Conservation (phyloP, 73 alveolate genomes). For the Paramecium sexaurelia region DNA sequence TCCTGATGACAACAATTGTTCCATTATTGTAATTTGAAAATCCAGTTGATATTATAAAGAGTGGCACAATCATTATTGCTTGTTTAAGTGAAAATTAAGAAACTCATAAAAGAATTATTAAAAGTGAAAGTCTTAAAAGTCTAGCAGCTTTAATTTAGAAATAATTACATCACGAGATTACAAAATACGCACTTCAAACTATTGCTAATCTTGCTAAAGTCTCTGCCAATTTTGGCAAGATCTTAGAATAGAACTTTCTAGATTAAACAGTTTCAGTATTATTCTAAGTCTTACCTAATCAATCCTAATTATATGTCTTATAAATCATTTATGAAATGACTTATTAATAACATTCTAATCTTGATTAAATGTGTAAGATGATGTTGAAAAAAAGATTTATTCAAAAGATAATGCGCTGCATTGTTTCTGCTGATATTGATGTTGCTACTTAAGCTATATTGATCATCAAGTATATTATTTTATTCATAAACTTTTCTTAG, state of each 20-base stretch:
- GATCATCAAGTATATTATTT: not conserved
- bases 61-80: conserved; percentile 53
- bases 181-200: conserved; percentile 52
- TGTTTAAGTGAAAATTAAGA: conserved; percentile 61
- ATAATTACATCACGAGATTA: conserved; percentile 51
- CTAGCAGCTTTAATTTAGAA: not conserved
- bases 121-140: conserved; percentile 56
- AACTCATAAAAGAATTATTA: conserved; percentile 61
- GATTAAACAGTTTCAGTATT: not conserved
- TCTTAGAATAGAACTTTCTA: conserved; percentile 10
- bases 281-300: not conserved
- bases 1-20: conserved; percentile 63
- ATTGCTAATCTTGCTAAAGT: conserved; percentile 39
- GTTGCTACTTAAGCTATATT: conserved; percentile 46
- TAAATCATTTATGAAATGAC: conserved; percentile 7
- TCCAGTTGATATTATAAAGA: conserved; percentile 54
- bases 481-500: not conserved
- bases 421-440: conserved; percentile 44
- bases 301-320: conserved; percentile 2
- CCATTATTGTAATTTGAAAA: conserved; percentile 61
- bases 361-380: not conserved
- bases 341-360: not conserved
- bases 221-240: conserved; percentile 33
- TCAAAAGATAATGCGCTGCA: not conserved
- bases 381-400: conserved; percentile 27